Conservation (phyloP, 495 filamentous ascomycete species). For the Baudoinia panamericana region DNA sequence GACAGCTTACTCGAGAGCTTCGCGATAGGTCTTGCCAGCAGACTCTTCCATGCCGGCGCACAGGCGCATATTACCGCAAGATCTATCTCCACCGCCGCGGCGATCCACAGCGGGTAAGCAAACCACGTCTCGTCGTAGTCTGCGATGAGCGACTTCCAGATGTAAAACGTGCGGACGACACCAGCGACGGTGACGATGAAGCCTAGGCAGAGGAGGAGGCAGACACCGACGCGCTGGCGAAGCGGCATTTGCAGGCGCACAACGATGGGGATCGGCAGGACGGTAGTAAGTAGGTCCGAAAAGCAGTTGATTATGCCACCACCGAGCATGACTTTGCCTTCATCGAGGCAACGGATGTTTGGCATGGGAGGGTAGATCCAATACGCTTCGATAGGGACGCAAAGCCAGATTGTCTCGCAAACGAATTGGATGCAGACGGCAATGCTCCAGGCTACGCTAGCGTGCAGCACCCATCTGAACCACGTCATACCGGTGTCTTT, state of each 20-base stretch:
- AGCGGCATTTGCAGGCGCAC: conserved; percentile 42
- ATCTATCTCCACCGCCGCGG: conserved; percentile 44
- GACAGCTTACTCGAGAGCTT: conserved; percentile 7
- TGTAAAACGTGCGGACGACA: conserved; percentile 40
- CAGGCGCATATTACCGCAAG: conserved; percentile 36
- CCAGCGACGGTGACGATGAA: conserved; percentile 46
- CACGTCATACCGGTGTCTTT: conserved; percentile 27
- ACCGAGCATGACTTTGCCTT: conserved; percentile 37
- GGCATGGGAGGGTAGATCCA: conserved; percentile 35
- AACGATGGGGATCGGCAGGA: conserved; percentile 48
- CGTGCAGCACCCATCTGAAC: conserved; percentile 35
- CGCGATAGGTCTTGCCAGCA: conserved; percentile 5
- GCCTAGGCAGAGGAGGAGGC: conserved; percentile 46
- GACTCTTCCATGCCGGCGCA: conserved; percentile 18
- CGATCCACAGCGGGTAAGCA: conserved; percentile 40
- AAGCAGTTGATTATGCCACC: conserved; percentile 47
- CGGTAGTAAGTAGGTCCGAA: conserved; percentile 44
- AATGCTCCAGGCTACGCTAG: conserved; percentile 34
- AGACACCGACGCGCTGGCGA: conserved; percentile 42
- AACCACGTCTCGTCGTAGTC: conserved; percentile 43
- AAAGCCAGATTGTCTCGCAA: conserved; percentile 42
- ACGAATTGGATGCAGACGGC: conserved; percentile 37
- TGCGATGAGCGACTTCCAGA: conserved; percentile 37
- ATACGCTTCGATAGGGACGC: conserved; percentile 40
- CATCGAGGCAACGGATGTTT: conserved; percentile 38